A percentile compares a stretch with the other conserved stretches of the same genome.
Evolutionary conservation across 345 rosid species (phyloP).

Genomic region (Hibiscus tridactylites): DNA sequence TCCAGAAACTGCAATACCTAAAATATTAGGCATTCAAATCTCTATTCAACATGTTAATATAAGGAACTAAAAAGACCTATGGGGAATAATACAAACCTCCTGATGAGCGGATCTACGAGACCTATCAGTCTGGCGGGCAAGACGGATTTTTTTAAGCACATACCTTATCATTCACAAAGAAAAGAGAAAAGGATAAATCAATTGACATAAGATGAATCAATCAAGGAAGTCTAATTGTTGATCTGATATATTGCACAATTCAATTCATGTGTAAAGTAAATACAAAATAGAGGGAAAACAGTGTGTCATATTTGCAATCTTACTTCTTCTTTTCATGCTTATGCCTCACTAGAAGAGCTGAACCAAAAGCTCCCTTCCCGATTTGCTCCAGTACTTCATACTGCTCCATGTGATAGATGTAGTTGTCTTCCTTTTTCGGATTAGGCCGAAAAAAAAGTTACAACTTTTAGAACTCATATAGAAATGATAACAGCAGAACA

Average conservation of each 20-base stretch:
- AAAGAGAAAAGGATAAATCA: slow-evolving; percentile 2
- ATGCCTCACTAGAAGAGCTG: slow-evolving; percentile 97
- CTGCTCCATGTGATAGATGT: slow-evolving; percentile 72
- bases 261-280: neutral
- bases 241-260: neutral
- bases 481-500: slow-evolving; percentile 5
- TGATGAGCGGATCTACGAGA: slow-evolving; percentile 98
- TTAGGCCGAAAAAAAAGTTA: neutral
- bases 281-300: neutral
- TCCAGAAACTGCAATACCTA: neutral
- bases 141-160: slow-evolving; percentile 95
- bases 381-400: slow-evolving; percentile 93
- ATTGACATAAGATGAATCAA: slow-evolving; percentile 1
- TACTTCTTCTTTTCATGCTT: slow-evolving; percentile 91
- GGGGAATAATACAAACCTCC: slow-evolving; percentile 49
- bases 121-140: slow-evolving; percentile 96
- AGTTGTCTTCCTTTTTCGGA: slow-evolving; percentile 8
- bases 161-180: slow-evolving; percentile 44
- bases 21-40: neutral
- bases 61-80: neutral
- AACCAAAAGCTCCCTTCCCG: slow-evolving; percentile 96
- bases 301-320: slow-evolving; percentile 17
- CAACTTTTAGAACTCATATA: neutral
- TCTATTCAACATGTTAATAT: neutral
- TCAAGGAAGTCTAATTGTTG: neutral